Evolutionary conservation across 129 eudicot genomes (phyloP).

Genomic region (Centrapalus pauciflorus): DNA sequence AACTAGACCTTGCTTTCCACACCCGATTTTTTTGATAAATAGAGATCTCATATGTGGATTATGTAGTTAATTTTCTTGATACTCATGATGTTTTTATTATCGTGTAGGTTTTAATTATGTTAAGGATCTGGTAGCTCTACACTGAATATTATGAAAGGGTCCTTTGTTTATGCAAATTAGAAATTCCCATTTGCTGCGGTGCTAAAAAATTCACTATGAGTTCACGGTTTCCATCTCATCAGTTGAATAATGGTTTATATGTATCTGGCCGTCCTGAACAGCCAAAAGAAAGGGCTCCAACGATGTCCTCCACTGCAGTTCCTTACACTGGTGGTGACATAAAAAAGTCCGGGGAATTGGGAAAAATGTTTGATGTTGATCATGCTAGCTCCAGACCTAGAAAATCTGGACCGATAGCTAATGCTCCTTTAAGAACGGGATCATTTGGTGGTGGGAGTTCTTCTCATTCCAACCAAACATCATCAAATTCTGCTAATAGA

Average conservation of each 20-base stretch:
- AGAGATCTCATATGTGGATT: background rate
- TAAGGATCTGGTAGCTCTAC: constrained; percentile 8
- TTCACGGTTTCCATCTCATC: constrained; percentile 83
- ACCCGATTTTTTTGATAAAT: background rate
- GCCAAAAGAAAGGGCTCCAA: constrained; percentile 75
- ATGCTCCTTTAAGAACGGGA: constrained; percentile 62
- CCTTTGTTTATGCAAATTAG: background rate
- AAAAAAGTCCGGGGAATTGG: constrained; percentile 81
- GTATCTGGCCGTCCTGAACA: constrained; percentile 93
- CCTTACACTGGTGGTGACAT: constrained; percentile 90
- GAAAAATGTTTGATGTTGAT: constrained; percentile 82
- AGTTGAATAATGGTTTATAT: constrained; percentile 72
- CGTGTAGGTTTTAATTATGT: constrained; percentile 30
- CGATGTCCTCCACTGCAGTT: constrained; percentile 78
- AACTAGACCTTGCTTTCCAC: background rate
- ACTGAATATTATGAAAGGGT: constrained; percentile 11
- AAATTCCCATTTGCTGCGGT: constrained; percentile 2
- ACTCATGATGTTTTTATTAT: background rate
- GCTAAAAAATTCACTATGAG: constrained; percentile 40
- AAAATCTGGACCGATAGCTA: constrained; percentile 74
- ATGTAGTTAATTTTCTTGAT: background rate
- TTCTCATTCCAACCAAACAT: constrained; percentile 53
- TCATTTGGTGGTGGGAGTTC: constrained; percentile 64
- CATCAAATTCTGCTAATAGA: constrained; percentile 38
- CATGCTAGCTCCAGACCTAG: constrained; percentile 52